These are phyloP conservation scores for Obelidium mucronatum DNA, from an alignment of 192 early-diverging fungal species.

Conservation along the genomic window DNA sequence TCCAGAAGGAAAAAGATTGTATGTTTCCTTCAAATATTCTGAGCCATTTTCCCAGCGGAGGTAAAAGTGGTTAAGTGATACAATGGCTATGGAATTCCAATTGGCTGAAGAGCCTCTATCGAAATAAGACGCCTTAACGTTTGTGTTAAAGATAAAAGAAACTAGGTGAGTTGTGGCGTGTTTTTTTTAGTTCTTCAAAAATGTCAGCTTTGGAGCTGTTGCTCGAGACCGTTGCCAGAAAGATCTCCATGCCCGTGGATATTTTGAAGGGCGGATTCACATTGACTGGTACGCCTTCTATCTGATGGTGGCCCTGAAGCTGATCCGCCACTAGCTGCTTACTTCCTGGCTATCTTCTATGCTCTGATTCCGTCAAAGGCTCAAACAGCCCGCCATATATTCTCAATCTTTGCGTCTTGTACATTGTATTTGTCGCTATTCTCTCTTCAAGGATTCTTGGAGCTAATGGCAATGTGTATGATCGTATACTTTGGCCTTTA, in stretches of 20 bases:
- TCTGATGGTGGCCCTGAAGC: too few relatives aligned
- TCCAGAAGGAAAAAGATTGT: too few relatives aligned
- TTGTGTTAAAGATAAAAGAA: too few relatives aligned
- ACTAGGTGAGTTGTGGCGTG: too few relatives aligned
- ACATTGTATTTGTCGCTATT: conserved; percentile 49
- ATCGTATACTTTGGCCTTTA: conserved; percentile 33
- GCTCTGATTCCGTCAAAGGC: conserved; percentile 7
- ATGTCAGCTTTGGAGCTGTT: conserved; percentile 4
- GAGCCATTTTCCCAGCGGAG: too few relatives aligned
- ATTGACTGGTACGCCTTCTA: conserved; percentile 9
- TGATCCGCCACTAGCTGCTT: not conserved
- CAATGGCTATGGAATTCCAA: too few relatives aligned
- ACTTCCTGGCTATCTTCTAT: conserved; percentile 13
- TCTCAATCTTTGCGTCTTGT: conserved; percentile 46
- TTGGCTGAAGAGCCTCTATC: too few relatives aligned
- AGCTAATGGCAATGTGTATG: conserved; percentile 38
- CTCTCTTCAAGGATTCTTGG: conserved; percentile 37
- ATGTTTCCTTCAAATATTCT: too few relatives aligned
- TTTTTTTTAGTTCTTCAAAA: too few relatives aligned
- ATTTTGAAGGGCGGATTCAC: conserved; percentile 32
- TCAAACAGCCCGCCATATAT: conserved; percentile 45
- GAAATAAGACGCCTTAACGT: too few relatives aligned
- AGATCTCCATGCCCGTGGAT: conserved; percentile 18
- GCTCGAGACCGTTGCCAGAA: not conserved
- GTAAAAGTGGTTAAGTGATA: too few relatives aligned